These are phyloP conservation scores for Yamagishiella unicocca DNA, from an alignment of 139 green algal species.

Conservation along the genomic window DNA sequence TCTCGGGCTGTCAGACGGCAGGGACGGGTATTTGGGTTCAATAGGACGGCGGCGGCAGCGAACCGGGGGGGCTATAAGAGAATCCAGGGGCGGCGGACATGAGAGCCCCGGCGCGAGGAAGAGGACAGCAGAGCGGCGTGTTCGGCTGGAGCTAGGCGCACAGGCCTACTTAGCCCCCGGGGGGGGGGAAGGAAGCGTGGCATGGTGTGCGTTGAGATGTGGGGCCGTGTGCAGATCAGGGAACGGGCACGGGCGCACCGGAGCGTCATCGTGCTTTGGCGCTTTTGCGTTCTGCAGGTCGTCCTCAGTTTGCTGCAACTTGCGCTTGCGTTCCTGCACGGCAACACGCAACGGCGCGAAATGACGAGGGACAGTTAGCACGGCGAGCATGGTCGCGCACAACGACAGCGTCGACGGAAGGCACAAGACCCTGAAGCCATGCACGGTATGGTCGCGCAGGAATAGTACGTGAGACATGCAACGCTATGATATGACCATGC, in stretches of 20 bases:
- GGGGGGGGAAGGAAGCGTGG: no score
- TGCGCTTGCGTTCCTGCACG: slow-evolving; percentile 52
- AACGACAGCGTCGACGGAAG: neutral
- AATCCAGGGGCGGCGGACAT: no score
- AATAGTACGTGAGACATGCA: neutral
- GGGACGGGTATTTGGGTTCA: neutral
- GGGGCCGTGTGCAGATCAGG: neutral
- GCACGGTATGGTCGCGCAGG: neutral
- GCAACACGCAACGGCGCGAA: neutral
- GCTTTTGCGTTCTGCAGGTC: neutral
- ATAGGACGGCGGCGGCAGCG: no score
- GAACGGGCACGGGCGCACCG: neutral
- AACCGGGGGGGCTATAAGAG: no score
- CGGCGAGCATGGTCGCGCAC: neutral
- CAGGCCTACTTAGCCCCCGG: neutral
- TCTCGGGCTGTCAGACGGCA: slow-evolving; percentile 12
- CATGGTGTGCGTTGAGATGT: neutral
- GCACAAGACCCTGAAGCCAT: neutral
- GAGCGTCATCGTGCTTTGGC: neutral
- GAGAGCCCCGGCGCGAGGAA: neutral
- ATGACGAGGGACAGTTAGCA: neutral
- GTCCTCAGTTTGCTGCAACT: slow-evolving; percentile 20
- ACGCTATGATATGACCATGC: neutral
- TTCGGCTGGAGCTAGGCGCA: neutral
- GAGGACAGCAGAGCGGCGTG: neutral